Evolutionary conservation across 768 basidiomycete genomes (phyloP), one percentile per base, ranked within the genome.

Genomic region (Lactarius sp.): DNA sequence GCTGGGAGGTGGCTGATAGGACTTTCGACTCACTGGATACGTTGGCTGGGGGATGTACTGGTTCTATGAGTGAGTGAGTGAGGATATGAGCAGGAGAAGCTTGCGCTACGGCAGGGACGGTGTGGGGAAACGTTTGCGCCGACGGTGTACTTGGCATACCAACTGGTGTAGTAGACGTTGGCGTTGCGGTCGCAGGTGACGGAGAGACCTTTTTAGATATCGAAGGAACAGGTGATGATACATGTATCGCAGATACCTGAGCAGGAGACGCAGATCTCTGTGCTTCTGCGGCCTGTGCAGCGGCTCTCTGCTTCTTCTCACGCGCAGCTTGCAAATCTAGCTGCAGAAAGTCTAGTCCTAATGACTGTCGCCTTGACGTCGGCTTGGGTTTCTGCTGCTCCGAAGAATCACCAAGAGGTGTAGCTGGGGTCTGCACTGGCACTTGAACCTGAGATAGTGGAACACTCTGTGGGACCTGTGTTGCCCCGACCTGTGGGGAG

Each of bases 321-420:
- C 63, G 63, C 5, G 63, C 63, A 18, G 33, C 18, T 34, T 56
- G 47, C 27, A 64, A 27, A 44, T 64, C 63, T 18, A 64, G 9
- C 49, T 64, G 63, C 41, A 64, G 27, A 46, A 64, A 64, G 41
- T 64, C 49, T 31, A 64, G 22, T 41, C 59, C 63, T 2, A 41
- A 59, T 18, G 63, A 60, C 37, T 60, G 58, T 50, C 63, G 63
- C n/a, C 49, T 60, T 3, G 53, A 14, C 1, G 20, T 39, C 14
- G 18, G 39, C 13, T 31, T 64, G 16, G 39, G 13, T 7, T 60
- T 44, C 42, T 60, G 49, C 27, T 39, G 39, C 5, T 22, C 47
- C 3, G 54, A 41, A 46, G 56, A 14, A 14, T 44, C 16, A 22
- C 8, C 6, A 27, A 54, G 20, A 1, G 8, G 36, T 27, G 53